phyloP scores from a whole-genome alignment of 129 eudicot species.

The Apium graveolens region DNA sequence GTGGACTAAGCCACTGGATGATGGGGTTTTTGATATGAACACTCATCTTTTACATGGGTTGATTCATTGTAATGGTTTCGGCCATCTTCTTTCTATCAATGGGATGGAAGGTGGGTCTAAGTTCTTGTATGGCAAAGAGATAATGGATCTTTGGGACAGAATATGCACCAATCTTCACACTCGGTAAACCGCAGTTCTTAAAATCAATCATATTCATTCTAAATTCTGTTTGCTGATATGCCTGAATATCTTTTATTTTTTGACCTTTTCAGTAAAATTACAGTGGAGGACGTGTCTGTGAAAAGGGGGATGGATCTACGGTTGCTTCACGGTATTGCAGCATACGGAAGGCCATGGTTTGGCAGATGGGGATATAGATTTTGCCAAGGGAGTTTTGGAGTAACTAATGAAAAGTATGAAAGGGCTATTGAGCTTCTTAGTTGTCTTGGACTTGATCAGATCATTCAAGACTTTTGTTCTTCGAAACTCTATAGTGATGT shows the following conservation, averaged over 20 bases:
- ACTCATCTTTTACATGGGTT: too few species aligned
- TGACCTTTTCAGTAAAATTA: constrained; percentile 46
- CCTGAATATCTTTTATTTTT: constrained; percentile 5
- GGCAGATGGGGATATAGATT: constrained; percentile 70
- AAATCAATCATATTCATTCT: too few species aligned
- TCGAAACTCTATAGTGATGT: constrained; percentile 16
- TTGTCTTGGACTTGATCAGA: too few species aligned
- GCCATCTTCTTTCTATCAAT: constrained; percentile 68
- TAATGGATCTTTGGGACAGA: constrained; percentile 97
- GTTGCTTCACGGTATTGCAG: constrained; percentile 61
- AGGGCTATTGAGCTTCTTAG: constrained; percentile 41
- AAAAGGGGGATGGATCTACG: constrained; percentile 70
- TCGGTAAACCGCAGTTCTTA: constrained; percentile 26
- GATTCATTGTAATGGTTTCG: too few species aligned
- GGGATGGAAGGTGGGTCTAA: too few species aligned
- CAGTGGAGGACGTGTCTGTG: constrained; percentile 69
- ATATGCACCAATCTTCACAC: constrained; percentile 66
- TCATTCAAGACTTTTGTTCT: constrained; percentile 16
- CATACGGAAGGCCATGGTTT: constrained; percentile 72
- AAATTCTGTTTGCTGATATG: too few species aligned
- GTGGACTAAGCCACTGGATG: too few species aligned
- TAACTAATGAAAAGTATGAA: constrained; percentile 39
- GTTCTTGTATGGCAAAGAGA: constrained; percentile 62
- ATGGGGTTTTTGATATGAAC: too few species aligned
- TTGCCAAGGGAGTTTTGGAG: too few species aligned